Evolutionary conservation across 768 basidiomycete species (phyloP).

Genomic region (Pulveroboletus sp.): DNA sequence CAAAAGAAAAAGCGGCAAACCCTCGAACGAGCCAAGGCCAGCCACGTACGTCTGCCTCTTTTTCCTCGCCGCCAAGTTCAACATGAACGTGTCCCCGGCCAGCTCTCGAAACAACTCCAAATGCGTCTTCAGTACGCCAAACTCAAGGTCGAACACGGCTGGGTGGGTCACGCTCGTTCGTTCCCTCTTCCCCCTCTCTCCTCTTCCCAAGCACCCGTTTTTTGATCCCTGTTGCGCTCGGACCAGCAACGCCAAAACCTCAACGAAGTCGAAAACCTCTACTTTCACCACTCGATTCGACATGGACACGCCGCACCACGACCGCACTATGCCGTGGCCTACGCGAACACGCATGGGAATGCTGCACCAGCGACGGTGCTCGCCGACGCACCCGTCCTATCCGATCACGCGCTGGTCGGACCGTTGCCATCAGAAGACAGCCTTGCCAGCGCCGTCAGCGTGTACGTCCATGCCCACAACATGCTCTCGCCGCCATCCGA

Average conservation of each 20-base stretch:
- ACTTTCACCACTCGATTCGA: conserved; percentile 62
- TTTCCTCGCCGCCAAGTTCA: background rate
- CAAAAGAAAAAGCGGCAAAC: conserved; percentile 47
- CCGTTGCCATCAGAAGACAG: too few species aligned
- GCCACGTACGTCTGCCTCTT: conserved; percentile 43
- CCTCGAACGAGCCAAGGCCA: conserved; percentile 54
- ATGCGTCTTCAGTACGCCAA: conserved; percentile 74
- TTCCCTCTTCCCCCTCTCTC: background rate
- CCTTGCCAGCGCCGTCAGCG: too few species aligned
- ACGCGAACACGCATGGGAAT: too few species aligned
- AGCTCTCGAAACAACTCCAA: conserved; percentile 73
- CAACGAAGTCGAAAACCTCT: conserved; percentile 81
- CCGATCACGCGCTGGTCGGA: background rate
- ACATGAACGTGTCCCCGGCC: background rate
- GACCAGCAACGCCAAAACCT: conserved; percentile 70
- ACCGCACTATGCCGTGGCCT: conserved; percentile 16
- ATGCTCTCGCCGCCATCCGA: conserved; percentile 8
- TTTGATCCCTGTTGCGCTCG: conserved; percentile 1
- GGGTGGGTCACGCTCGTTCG: conserved; percentile 47
- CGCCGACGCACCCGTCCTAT: conserved; percentile 1
- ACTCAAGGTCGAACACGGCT: conserved; percentile 78
- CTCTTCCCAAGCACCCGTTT: background rate
- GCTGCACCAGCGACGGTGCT: background rate
- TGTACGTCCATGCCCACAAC: too few species aligned
- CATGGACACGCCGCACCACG: conserved; percentile 5